Base-by-base conservation (phyloP, 2,329 filamentous ascomycete species). In the Diaporthe velutina region DNA sequence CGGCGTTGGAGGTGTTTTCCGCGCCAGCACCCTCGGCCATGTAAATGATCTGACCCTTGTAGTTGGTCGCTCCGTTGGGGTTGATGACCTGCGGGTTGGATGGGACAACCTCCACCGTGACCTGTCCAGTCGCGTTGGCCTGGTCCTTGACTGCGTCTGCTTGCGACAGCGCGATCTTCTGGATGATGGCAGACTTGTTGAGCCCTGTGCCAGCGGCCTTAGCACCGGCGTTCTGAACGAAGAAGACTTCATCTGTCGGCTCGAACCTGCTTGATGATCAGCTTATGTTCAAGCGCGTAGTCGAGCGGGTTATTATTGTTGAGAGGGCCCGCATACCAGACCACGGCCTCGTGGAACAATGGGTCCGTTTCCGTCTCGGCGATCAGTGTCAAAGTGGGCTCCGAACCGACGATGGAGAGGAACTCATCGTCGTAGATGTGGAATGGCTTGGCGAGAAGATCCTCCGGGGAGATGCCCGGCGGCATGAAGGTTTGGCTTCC, bases 301-400 rank as follows among this genome's bases (percentile, higher is more conserved):
- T 7, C 17, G 10, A n/a, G 40, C 7, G 19, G 30, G 22, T 15
- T 33, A 17, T 15, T 33, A 17, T 17, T 3, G 9, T 15, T n/a
- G 3, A 10, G 35, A 54, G n/a, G 33, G 5, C n/a, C 28, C 25
- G 15, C 33, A 82, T 84, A 86, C 87, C 88, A 91, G 0, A 89
- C 84, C 13, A 89, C 87, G 9, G 89, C 89, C 77, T 91, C 89
- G 72, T 91, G 89, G 58, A 89, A 91, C 7, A 89, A 77, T 0
- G 87, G 87, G 61, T 89, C 83, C 0, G 79, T 81, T 0, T 82
- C 84, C 0, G 85, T 83, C 6, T 84, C 82, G 1, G 86, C 87
- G 10, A 90, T 84, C 19, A 89, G 80, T 0, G 88, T 88, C 75
- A 90, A 78, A 0, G 86, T 86, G 0, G 89, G 88, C 52, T 86